phyloP scores from a whole-genome alignment of 805 yeast species.

The Yamadazyma paraphyllophila region DNA sequence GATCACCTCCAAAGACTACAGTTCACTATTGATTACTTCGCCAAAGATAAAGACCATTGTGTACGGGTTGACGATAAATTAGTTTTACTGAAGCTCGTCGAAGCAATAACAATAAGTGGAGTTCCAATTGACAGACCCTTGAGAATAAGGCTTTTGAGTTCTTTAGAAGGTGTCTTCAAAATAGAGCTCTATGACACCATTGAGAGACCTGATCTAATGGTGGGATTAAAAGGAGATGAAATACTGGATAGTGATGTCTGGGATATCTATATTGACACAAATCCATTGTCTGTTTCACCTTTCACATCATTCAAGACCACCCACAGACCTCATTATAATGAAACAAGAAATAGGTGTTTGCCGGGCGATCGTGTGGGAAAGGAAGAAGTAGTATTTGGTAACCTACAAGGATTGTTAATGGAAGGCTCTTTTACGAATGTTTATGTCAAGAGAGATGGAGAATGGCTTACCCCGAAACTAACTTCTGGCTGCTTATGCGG shows the following conservation, averaged over 20 bases:
- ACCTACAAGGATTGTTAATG: conserved; percentile 55
- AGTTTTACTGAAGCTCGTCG: conserved; percentile 34
- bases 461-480: conserved; percentile 82
- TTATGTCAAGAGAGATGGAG: conserved; percentile 50
- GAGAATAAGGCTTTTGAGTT: conserved; percentile 32
- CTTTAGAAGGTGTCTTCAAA: conserved; percentile 26
- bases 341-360: conserved; percentile 54
- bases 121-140: conserved; percentile 24
- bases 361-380: conserved; percentile 38
- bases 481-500: conserved; percentile 84
- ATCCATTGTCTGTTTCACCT: conserved; percentile 53
- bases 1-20: conserved; percentile 63
- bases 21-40: conserved; percentile 53
- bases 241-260: conserved; percentile 32
- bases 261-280: conserved; percentile 61
- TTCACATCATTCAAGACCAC: conserved; percentile 91
- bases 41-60: not conserved
- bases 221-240: conserved; percentile 21
- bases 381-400: conserved; percentile 69
- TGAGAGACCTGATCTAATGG: conserved; percentile 25
- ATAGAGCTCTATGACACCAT: conserved; percentile 34
- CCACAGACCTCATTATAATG: conserved; percentile 57
- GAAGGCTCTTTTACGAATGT: conserved; percentile 86
- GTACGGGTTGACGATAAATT: conserved; percentile 33
- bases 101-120: conserved; percentile 24